Percentiles rank a stretch among this genome's conserved stretches.
Evolutionary conservation across 495 filamentous ascomycete species (phyloP).

Genomic region (Penicillium ochrochloron): DNA sequence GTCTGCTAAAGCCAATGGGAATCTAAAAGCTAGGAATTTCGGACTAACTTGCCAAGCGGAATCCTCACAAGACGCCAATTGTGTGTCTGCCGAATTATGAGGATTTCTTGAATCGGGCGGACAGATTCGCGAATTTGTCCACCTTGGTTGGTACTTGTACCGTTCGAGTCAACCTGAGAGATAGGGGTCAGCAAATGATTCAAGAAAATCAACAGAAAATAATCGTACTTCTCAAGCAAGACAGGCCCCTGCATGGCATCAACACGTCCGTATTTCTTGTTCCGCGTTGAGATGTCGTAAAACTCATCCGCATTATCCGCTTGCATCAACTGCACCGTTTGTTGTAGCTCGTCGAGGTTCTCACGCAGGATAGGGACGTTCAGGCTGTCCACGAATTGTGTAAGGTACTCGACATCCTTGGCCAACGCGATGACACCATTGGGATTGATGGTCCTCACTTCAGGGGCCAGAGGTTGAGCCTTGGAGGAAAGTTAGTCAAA

Average conservation of each 20-base stretch:
- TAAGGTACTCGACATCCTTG: slow-evolving; percentile 80
- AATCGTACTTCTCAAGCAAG: slow-evolving; percentile 81
- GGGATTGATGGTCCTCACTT: slow-evolving; percentile 83
- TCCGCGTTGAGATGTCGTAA: slow-evolving; percentile 83
- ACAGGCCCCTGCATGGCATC: slow-evolving; percentile 84
- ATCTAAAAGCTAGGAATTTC: neutral
- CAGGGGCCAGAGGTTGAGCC: slow-evolving; percentile 79
- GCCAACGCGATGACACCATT: slow-evolving; percentile 81
- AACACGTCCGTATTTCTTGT: slow-evolving; percentile 93
- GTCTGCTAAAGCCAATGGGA: neutral
- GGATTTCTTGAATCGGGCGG: slow-evolving; percentile 71
- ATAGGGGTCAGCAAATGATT: slow-evolving; percentile 42
- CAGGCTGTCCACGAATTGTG: slow-evolving; percentile 82
- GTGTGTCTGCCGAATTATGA: neutral
- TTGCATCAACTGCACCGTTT: slow-evolving; percentile 86
- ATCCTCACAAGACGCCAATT: neutral
- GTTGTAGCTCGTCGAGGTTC: slow-evolving; percentile 89
- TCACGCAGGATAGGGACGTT: slow-evolving; percentile 79
- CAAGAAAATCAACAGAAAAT: neutral
- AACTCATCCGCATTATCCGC: slow-evolving; percentile 91
- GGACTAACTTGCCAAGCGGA: neutral
- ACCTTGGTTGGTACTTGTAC: slow-evolving; percentile 62
- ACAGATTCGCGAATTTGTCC: slow-evolving; percentile 69
- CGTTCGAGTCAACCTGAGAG: slow-evolving; percentile 62
- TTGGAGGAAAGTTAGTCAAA: slow-evolving; percentile 35